Conservation (phyloP, 139 green algal species). For the Micractinium sp. region DNA sequence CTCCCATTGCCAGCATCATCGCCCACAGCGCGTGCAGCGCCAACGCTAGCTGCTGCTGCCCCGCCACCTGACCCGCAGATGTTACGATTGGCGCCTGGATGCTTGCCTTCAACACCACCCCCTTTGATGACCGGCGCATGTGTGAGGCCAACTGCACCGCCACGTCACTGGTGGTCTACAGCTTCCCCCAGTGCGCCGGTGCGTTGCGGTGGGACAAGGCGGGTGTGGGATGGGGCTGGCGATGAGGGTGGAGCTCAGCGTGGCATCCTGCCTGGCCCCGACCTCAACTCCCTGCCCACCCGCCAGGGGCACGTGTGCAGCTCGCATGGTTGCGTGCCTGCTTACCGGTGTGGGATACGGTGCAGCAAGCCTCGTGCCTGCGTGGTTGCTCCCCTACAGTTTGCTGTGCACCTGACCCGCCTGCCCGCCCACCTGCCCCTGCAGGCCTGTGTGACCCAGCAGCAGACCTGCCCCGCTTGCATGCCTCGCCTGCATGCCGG, state of each 20-base stretch:
- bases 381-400: neutral
- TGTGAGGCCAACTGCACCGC: slow-evolving; percentile 53
- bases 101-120: slow-evolving; percentile 70
- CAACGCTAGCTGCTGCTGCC: neutral
- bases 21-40: neutral
- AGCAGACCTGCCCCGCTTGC: slow-evolving; percentile 37
- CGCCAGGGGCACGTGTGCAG: no score
- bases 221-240: neutral
- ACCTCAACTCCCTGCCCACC: no score
- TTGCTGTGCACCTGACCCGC: neutral
- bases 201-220: no score
- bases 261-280: neutral
- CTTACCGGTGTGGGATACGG: no score
- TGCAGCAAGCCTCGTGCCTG: neutral
- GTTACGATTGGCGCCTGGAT: slow-evolving; percentile 74
- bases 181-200: slow-evolving; percentile 47
- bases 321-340: neutral
- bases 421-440: neutral
- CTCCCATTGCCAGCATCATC: neutral
- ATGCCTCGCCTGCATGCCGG: slow-evolving; percentile 29
- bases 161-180: slow-evolving; percentile 49
- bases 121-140: slow-evolving; percentile 71
- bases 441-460: slow-evolving; percentile 55
- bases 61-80: slow-evolving; percentile 42
- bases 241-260: no score